Base-by-base conservation (phyloP, 129 eudicot species). In the Helichrysum umbraculigerum region DNA sequence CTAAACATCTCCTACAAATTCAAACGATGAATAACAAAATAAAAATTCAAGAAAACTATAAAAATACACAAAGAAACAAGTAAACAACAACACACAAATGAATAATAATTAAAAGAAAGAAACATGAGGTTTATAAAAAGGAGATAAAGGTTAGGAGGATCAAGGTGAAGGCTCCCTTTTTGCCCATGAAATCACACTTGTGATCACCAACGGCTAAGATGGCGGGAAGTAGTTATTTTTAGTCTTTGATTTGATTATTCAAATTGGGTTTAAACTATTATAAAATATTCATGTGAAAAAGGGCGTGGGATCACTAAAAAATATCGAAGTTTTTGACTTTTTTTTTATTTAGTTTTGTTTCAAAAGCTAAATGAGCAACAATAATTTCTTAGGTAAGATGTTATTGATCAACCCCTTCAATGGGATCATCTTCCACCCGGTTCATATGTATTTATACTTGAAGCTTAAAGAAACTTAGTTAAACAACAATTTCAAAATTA, bases 71-170 rank as follows among this genome's bases (percentile, higher is more conserved):
- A 74, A 82, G 68, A 62, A 79, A 47, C 71, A 39, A 69, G 64
- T 78, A 79, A 76, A 70, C 78, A 74, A 64, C 69, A 65, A 88
- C 85, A 78, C 73, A 78, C 79, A 82, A 79, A 72, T 72, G 74
- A 47, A 79, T 71, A 75, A 74, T 59, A 58, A 68, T 74, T 71
- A 82, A 73, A 25, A 69, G 47, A 78, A 71, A 68, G 83, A 82
- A 32, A 78, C 81, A 50, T 81, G 76, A 75, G 83, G 66, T 88
- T 81, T 85, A 85, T 81, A 76, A 81, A 60, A 67, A 83, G 76
- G 81, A 79, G 93, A 92, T 87, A 75, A 85, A 81, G 79, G 86
- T 87, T 89, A 92, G 96, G 96, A 89, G 81, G 65, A 79, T 72
- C 35, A 81, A 59, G 72, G 65, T 68, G 79, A 78, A 81, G 82